These are phyloP conservation scores for Pseudovirgaria hyperparasitica DNA, from an alignment of 2,329 filamentous ascomycete species.

Conservation along the genomic window DNA sequence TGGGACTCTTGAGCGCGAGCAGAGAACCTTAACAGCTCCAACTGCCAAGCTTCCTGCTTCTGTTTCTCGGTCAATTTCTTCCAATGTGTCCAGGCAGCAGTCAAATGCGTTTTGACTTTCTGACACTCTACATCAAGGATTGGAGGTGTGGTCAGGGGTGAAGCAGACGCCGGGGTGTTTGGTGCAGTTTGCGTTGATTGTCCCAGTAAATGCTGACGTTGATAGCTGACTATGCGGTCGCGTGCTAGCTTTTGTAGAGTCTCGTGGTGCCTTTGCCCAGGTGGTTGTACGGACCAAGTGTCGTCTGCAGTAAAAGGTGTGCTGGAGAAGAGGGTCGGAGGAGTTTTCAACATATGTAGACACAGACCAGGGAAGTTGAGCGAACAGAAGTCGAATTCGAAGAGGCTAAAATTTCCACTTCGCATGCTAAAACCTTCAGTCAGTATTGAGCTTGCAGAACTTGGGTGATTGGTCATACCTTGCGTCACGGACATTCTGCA, in stretches of 20 bases:
- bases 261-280: conserved; percentile 59
- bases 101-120: conserved; percentile 60
- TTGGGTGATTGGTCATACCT: conserved; percentile 41
- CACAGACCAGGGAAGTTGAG: conserved; percentile 79
- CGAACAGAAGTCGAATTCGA: conserved; percentile 73
- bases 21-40: conserved; percentile 34
- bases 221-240: conserved; percentile 43
- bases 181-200: conserved; percentile 23
- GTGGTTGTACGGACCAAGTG: conserved; percentile 72
- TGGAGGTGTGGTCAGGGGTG: conserved; percentile 23
- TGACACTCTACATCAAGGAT: conserved; percentile 49
- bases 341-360: conserved; percentile 66
- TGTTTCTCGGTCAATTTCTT: conserved; percentile 43
- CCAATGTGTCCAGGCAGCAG: conserved; percentile 71
- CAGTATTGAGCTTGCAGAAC: background rate
- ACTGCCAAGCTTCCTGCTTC: conserved; percentile 30
- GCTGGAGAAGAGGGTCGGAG: conserved; percentile 69
- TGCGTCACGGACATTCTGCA: conserved; percentile 71
- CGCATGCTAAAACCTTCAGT: conserved; percentile 21
- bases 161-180: conserved; percentile 13
- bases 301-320: conserved; percentile 65
- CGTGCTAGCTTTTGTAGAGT: conserved; percentile 56
- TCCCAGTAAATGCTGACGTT: conserved; percentile 18
- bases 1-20: conserved; percentile 26
- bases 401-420: conserved; percentile 34